A percentile compares a stretch with the other conserved stretches of the same genome.
These are phyloP conservation scores for Trichosporon asahii DNA, from an alignment of 1,284 basidiomycete species.

Conservation along the genomic window DNA sequence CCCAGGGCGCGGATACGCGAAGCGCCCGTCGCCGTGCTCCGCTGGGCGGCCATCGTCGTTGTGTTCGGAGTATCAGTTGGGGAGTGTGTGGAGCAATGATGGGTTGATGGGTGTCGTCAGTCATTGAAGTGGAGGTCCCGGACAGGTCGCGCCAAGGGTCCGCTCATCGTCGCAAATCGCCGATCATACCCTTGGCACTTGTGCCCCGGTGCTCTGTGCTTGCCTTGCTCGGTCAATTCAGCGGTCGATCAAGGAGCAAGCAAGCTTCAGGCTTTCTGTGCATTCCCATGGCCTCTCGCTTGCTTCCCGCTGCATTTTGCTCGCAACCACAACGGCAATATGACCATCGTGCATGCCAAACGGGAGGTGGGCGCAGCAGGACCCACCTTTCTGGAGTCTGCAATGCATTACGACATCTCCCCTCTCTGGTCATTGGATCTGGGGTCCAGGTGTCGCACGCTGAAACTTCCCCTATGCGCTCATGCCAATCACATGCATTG, in stretches of 20 bases:
- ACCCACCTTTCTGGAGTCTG: neutral
- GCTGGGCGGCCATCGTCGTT: neutral
- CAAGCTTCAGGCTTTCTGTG: neutral
- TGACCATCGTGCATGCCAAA: neutral
- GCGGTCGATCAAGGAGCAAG: neutral
- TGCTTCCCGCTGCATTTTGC: neutral
- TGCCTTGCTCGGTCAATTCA: neutral
- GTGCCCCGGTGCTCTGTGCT: no score
- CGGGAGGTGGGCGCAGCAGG: neutral
- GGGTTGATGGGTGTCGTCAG: neutral
- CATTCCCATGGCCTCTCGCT: neutral
- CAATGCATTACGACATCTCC: neutral
- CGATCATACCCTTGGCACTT: neutral
- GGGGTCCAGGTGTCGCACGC: neutral
- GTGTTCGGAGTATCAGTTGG: neutral
- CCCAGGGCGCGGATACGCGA: neutral
- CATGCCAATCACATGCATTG: neutral
- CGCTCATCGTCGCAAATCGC: neutral
- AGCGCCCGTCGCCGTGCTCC: conserved; percentile 2
- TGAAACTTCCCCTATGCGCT: neutral
- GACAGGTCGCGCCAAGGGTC: no score
- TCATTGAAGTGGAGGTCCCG: neutral
- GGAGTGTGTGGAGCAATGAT: neutral
- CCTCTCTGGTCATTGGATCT: neutral
- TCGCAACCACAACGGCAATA: no score